Base-by-base conservation (phyloP, 2,329 filamentous ascomycete genomes). In the Phialocephala sp. region DNA sequence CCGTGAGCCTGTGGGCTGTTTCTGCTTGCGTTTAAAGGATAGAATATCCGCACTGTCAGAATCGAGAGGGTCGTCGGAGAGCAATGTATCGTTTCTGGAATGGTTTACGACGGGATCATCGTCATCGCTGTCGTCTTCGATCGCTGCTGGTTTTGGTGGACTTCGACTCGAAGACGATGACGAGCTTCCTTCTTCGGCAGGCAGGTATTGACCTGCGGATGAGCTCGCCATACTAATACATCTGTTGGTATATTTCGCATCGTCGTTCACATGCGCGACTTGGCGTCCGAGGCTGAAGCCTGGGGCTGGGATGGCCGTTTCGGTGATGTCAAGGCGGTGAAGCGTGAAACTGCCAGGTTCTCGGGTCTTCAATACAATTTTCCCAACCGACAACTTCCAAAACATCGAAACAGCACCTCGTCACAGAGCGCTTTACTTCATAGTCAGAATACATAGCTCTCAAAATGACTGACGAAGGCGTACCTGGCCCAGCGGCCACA, bases 1-100 rank as follows among this genome's bases (percentile, higher is more conserved):
- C 35, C 65, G 66, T 43, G 64, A 71, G 8, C 60, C 65, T 5
- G 69, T 24, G 20, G 69, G 63, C 35, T 71, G 71, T 67, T 83
- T 89, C 71, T 87, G 84, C 69, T 87, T 89, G 74, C 90, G 88
- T 80, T 92, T 92, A 80, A 92, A 93, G 39, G 89, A 90, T 61
- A 91, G 79, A 35, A 83, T 81, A 57, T 85, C 81, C 62, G 79
- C 78, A 39, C 85, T 74, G 52, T 81, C 79, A 59, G 80, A 78
- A 62, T 81, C 79, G 65, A 89, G 77, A 22, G 87, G 86, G 74
- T 90, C 87, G 57, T 86, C 81, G 52, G 79, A 80, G 61, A 89
- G 79, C 41, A 87, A 69, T 60, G 77, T 75, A 60, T 72, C 72
- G 47, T 75, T 73, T 70, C 68, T 70, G 8, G 69, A 66, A 64